Evolutionary conservation across 2,329 filamentous ascomycete species (phyloP).

Genomic region (Sarocladium oryzae): DNA sequence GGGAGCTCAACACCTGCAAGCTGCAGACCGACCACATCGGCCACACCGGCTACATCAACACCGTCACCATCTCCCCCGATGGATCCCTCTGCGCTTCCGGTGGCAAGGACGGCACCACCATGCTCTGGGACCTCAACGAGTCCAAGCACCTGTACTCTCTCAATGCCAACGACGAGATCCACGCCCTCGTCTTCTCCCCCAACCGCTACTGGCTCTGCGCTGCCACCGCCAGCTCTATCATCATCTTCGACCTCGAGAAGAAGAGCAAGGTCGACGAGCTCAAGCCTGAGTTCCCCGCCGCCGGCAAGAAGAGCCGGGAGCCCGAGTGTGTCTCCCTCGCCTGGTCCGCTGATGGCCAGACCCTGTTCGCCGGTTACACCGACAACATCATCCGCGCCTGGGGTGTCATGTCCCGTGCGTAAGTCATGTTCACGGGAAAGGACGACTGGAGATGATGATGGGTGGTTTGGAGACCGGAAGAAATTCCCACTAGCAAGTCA

Average conservation of each 20-base stretch:
- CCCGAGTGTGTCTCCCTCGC: slow-evolving; percentile 96
- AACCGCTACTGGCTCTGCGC: slow-evolving; percentile 99
- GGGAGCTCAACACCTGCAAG: slow-evolving; percentile 99
- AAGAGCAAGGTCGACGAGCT: slow-evolving; percentile 99
- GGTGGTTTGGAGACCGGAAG: slow-evolving; percentile 4
- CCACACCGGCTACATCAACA: slow-evolving; percentile 99
- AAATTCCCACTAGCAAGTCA: slow-evolving; percentile 1
- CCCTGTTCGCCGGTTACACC: slow-evolving; percentile 98
- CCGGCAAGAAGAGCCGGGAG: slow-evolving; percentile 98
- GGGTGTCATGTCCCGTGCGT: slow-evolving; percentile 95
- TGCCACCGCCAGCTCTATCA: slow-evolving; percentile 94
- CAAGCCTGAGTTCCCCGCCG: slow-evolving; percentile 94
- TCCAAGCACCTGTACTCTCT: slow-evolving; percentile 99
- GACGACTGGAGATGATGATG: slow-evolving; percentile 5
- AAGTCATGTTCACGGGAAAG: slow-evolving; percentile 28
- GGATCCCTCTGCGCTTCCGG: slow-evolving; percentile 98
- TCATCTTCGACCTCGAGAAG: slow-evolving; percentile 99
- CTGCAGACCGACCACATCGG: slow-evolving; percentile 99
- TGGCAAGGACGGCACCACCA: slow-evolving; percentile 99
- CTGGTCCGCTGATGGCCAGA: slow-evolving; percentile 98
- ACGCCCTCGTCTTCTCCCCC: slow-evolving; percentile 99
- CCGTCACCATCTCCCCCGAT: slow-evolving; percentile 99
- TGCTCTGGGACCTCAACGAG: slow-evolving; percentile 99
- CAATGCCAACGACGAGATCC: slow-evolving; percentile 99
- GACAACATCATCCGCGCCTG: slow-evolving; percentile 98